Evolutionary conservation across 768 basidiomycete genomes (phyloP).

Genomic region (Floccularia luteovirens): DNA sequence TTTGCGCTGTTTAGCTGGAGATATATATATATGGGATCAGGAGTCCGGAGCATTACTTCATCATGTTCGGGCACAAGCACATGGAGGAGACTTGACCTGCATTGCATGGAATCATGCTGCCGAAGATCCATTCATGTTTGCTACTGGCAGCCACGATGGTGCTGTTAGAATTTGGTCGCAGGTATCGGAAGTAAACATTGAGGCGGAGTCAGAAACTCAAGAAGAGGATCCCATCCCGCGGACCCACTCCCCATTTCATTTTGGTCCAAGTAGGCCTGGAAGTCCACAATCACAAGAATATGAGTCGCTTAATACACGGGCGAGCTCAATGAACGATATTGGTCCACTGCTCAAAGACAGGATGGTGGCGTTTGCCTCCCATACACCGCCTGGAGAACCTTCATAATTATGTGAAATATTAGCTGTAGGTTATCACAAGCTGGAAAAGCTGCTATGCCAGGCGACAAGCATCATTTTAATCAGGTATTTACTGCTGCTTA

Average conservation of each 20-base stretch:
- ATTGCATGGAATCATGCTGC: slow-evolving; percentile 73
- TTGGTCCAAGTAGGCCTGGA: not conserved
- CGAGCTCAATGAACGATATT: not conserved
- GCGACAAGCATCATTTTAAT: too few species aligned
- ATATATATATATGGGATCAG: slow-evolving; percentile 83
- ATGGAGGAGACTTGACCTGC: slow-evolving; percentile 68
- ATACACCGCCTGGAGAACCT: not conserved
- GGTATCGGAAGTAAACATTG: slow-evolving; percentile 14
- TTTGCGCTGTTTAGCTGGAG: slow-evolving; percentile 44
- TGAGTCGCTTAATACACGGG: not conserved
- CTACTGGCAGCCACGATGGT: slow-evolving; percentile 74
- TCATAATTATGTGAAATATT: too few species aligned
- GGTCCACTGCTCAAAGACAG: not conserved
- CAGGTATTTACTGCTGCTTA: too few species aligned
- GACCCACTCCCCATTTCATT: not conserved
- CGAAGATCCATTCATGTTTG: slow-evolving; percentile 64
- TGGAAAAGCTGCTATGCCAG: too few species aligned
- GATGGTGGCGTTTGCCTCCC: not conserved
- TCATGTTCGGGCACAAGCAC: slow-evolving; percentile 53
- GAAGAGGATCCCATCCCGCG: not conserved
- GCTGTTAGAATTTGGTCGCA: slow-evolving; percentile 68
- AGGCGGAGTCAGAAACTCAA: slow-evolving; percentile 1
- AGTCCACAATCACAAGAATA: not conserved
- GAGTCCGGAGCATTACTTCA: slow-evolving; percentile 71
- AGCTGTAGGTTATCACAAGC: too few species aligned